phyloP scores from a whole-genome alignment of 495 filamentous ascomycete genomes.

The Umbilicaria muhlenbergii region DNA sequence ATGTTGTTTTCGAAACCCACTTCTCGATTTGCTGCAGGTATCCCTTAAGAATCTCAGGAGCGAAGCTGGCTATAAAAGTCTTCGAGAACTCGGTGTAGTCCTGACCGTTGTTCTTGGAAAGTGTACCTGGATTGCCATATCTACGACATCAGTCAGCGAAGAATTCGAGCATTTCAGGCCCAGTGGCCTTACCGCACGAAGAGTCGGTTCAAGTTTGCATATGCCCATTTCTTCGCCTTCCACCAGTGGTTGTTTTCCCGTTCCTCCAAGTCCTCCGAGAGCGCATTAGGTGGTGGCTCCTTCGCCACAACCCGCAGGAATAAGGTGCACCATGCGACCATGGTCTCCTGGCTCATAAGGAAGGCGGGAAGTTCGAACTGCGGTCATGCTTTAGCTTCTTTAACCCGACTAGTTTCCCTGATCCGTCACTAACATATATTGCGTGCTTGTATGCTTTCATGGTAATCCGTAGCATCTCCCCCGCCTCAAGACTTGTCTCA shows the following conservation, averaged over 20 bases:
- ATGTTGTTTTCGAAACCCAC: constrained; percentile 87
- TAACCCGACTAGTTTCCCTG: background rate
- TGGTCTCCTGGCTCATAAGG: constrained; percentile 62
- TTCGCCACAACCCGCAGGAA: constrained; percentile 85
- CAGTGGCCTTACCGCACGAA: constrained; percentile 60
- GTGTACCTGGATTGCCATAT: constrained; percentile 71
- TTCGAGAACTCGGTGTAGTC: constrained; percentile 72
- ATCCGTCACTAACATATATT: constrained; percentile 59
- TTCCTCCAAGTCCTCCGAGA: constrained; percentile 72
- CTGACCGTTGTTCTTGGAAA: constrained; percentile 48
- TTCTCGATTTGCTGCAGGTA: constrained; percentile 90
- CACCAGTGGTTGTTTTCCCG: constrained; percentile 93
- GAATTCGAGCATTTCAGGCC: background rate
- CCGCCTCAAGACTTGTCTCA: constrained; percentile 82
- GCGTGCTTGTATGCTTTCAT: constrained; percentile 96
- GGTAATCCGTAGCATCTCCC: constrained; percentile 88
- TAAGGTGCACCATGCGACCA: constrained; percentile 87
- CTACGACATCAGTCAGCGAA: constrained; percentile 25
- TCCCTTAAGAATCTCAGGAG: constrained; percentile 84
- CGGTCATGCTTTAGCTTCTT: constrained; percentile 1
- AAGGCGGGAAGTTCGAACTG: constrained; percentile 75
- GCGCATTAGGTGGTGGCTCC: constrained; percentile 56
- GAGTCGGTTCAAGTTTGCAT: constrained; percentile 88
- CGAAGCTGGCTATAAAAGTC: constrained; percentile 77
- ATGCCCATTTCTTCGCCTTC: constrained; percentile 99